Base-by-base conservation (phyloP, 805 yeast genomes). In the Hanseniaspora nectarophila region DNA sequence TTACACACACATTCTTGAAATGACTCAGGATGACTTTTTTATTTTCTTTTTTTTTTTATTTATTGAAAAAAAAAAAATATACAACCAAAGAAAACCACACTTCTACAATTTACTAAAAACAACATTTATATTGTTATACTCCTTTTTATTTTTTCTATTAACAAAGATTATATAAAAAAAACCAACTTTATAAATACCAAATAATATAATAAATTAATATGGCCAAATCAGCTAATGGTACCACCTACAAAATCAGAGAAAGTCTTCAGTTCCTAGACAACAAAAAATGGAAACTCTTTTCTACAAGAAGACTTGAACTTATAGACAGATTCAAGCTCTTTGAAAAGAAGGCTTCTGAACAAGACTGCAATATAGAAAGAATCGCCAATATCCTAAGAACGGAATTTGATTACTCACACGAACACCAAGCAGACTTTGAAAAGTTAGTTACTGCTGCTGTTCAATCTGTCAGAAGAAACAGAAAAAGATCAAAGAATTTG, bases 381-480 rank as follows among this genome's bases (percentile, higher is more conserved):
- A 92, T 94, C 34, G 95, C 97, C 0, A 76, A 77, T 45, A 74
- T 82, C 3, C 70, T 90, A 43, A 71, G 95, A 60, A 70, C 73
- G 1, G 98, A 92, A 67, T 92, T 86, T 60, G 77, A 79, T 5
- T 89, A 80, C 63, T 76, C 82, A 2, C 67, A 66, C 2, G 74
- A 73, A 5, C 73, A 78, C 13, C 67, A 79, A 26, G 66, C 71
- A 1, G 97, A 92, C 57, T 90, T 90, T 63, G 95, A 88, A 65
- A 85, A 82, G 63, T 72, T 90, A 33, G 97, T 92, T 0, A 72
- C 95, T 34, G 94, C 95, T 9, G 97, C 96, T 1, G 82, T 90
- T 26, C 98, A 90, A 66, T 82, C 94, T 48, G 97, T 85, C 1
- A 71, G 97, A 56, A 72, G 98, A 57, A 90, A 90, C 64, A 73